Evolutionary conservation across 2,329 filamentous ascomycete species (phyloP).

Genomic region (Pseudocercospora macadamiae): DNA sequence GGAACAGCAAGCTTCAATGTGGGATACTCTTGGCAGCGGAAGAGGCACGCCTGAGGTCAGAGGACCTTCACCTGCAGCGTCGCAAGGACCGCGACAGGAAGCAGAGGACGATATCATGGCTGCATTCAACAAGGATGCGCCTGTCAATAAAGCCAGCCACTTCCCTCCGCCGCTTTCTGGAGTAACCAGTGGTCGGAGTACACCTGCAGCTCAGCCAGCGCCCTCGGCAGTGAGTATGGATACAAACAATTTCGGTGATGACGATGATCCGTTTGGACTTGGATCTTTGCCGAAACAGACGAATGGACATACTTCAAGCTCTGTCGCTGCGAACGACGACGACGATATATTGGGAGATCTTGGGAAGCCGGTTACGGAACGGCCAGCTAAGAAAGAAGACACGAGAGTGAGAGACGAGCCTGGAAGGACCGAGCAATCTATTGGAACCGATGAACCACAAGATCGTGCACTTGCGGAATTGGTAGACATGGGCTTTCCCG

Average conservation of each 20-base stretch:
- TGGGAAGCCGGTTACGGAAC: slow-evolving; percentile 60
- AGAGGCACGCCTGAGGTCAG: slow-evolving; percentile 47
- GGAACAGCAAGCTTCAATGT: slow-evolving; percentile 69
- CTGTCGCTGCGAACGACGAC: slow-evolving; percentile 45
- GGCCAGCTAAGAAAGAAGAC: slow-evolving; percentile 26
- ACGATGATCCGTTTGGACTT: slow-evolving; percentile 86
- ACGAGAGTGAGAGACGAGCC: neutral
- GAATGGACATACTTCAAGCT: slow-evolving; percentile 30
- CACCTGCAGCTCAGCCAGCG: slow-evolving; percentile 34
- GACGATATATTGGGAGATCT: slow-evolving; percentile 66
- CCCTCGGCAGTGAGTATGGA: neutral
- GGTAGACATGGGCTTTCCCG: slow-evolving; percentile 91
- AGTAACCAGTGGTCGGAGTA: slow-evolving; percentile 45
- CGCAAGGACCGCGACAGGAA: slow-evolving; percentile 24
- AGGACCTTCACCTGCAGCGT: slow-evolving; percentile 26
- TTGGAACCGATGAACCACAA: slow-evolving; percentile 23
- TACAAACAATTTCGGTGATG: slow-evolving; percentile 53
- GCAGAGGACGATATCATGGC: slow-evolving; percentile 64
- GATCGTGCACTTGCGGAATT: slow-evolving; percentile 85
- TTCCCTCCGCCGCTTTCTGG: slow-evolving; percentile 53
- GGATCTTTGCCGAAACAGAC: slow-evolving; percentile 41
- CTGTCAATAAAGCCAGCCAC: slow-evolving; percentile 62
- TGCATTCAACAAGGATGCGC: slow-evolving; percentile 62
- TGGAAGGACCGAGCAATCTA: slow-evolving; percentile 5
- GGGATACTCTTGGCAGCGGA: slow-evolving; percentile 74